Conservation (phyloP, 2,329 filamentous ascomycete genomes). For the Neofusicoccum cordaticola region DNA sequence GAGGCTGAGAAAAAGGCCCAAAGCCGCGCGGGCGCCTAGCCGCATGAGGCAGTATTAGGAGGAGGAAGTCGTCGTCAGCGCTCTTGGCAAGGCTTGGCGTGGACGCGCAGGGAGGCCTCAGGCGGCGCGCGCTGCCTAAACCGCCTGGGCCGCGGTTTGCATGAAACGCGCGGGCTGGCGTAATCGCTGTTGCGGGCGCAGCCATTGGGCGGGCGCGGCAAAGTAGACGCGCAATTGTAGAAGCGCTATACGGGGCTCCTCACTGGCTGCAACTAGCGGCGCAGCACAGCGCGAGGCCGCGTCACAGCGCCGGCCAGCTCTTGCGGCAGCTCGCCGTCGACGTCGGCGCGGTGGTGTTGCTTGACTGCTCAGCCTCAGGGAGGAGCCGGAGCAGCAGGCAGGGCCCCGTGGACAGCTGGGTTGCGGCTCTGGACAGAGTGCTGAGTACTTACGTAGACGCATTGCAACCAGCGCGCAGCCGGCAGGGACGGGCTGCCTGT, state of each 20-base stretch:
- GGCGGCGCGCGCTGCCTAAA: neutral
- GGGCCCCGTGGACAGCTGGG: no score
- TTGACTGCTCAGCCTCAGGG: no score
- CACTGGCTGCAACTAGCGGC: neutral
- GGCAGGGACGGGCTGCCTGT: no score
- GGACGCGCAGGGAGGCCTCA: neutral
- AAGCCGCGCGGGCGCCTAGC: neutral
- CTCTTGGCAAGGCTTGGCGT: slow-evolving; percentile 8
- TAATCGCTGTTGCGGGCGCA: neutral
- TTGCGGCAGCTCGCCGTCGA: no score
- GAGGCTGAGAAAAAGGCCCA: slow-evolving; percentile 4
- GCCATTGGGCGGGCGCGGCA: neutral
- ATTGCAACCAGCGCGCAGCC: no score
- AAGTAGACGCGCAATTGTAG: slow-evolving; percentile 3
- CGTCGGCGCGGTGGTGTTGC: no score
- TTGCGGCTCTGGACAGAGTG: no score
- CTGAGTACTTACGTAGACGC: no score
- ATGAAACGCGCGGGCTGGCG: neutral
- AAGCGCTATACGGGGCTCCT: neutral
- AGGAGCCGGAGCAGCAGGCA: no score
- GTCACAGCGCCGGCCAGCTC: neutral
- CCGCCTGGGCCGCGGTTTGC: neutral
- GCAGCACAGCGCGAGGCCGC: slow-evolving; percentile 1
- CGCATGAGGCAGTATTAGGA: neutral
- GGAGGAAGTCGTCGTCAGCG: slow-evolving; percentile 10